These are phyloP conservation scores for Pueraria montana DNA, from an alignment of 306 rosid species.

Conservation along the genomic window DNA sequence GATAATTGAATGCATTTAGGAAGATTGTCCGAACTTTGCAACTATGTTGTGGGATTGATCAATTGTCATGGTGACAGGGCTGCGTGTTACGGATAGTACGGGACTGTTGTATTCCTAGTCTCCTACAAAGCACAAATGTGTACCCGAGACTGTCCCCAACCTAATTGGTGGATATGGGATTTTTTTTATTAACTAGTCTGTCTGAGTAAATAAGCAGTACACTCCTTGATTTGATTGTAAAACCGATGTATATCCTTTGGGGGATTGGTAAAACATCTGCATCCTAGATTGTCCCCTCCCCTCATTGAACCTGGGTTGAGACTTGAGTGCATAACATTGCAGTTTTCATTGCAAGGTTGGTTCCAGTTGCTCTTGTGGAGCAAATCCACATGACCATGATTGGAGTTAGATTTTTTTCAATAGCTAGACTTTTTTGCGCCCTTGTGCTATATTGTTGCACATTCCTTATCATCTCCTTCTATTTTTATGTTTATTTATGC, in stretches of 20 bases:
- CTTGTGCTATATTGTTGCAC: slow-evolving; percentile 11
- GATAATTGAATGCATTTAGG: slow-evolving; percentile 24
- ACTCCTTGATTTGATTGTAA: not conserved
- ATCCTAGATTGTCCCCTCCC: slow-evolving; percentile 24
- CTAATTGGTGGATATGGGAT: slow-evolving; percentile 11
- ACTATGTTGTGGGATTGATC: slow-evolving; percentile 25
- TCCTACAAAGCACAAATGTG: not conserved
- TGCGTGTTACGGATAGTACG: slow-evolving; percentile 12
- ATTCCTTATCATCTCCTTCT: slow-evolving; percentile 13
- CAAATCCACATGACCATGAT: slow-evolving; percentile 17
- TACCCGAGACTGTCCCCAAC: not conserved
- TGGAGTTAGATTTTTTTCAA: slow-evolving; percentile 7
- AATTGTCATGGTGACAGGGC: slow-evolving; percentile 12
- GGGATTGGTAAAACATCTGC: slow-evolving; percentile 23
- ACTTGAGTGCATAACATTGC: slow-evolving; percentile 28
- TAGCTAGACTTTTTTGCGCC: not conserved
- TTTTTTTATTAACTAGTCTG: not conserved
- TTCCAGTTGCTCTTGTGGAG: slow-evolving; percentile 33
- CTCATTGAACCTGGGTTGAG: not conserved
- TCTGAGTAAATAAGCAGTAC: not conserved
- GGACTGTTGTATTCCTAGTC: slow-evolving; percentile 8
- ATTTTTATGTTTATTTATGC: slow-evolving; percentile 32
- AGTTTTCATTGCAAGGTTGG: slow-evolving; percentile 23
- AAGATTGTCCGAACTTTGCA: slow-evolving; percentile 21
- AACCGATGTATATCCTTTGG: slow-evolving; percentile 9